Conservation (phyloP, 345 rosid species). For the Syzygium aqueum region DNA sequence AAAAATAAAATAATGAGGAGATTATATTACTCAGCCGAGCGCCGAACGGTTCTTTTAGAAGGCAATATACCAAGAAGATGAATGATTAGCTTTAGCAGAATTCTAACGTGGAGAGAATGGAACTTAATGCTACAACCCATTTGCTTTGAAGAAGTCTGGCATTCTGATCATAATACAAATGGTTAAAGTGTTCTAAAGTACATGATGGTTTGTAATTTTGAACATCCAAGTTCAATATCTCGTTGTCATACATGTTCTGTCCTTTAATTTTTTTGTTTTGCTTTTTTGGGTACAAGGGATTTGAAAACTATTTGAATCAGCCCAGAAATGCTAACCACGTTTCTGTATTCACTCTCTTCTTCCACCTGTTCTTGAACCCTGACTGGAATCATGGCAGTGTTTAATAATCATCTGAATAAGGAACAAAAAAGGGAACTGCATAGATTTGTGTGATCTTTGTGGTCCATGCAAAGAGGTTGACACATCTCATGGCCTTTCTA, state of each 20-base stretch:
- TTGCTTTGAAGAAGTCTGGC: neutral
- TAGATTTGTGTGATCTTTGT: neutral
- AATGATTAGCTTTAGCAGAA: neutral
- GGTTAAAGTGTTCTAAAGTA: neutral
- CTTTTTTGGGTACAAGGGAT: neutral
- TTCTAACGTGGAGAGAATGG: neutral
- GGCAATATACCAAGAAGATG: neutral
- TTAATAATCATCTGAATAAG: neutral
- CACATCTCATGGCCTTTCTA: neutral
- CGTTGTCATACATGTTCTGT: neutral
- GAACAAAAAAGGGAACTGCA: neutral
- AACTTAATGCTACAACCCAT: neutral
- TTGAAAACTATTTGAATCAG: neutral
- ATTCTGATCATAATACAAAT: neutral
- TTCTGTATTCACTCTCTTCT: neutral
- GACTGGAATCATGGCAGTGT: neutral
- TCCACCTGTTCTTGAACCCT: neutral
- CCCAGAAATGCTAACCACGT: neutral
- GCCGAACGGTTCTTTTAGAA: neutral
- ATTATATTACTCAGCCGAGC: neutral
- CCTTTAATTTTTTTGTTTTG: neutral
- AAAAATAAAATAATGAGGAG: neutral
- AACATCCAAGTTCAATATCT: neutral
- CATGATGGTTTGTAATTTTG: neutral
- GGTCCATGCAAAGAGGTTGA: neutral